Evolutionary conservation across 1,284 basidiomycete species (phyloP), one percentile per base, ranked within the genome.

Genomic region (Pseudozyma thailandica): DNA sequence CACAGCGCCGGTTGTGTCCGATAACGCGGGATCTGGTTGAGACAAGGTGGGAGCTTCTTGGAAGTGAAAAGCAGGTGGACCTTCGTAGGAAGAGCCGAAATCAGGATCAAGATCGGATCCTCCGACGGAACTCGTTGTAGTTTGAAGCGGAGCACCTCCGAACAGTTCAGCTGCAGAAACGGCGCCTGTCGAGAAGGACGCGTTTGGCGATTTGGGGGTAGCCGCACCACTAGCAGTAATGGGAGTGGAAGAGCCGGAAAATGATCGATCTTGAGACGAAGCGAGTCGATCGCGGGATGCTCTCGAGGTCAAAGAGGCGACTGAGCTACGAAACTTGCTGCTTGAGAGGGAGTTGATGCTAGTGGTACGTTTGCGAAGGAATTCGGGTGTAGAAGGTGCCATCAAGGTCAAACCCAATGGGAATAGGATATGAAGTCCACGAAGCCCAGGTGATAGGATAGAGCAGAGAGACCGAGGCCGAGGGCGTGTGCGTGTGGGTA

Each of bases 11-110:
- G 39, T 10, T 13, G 28, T 12, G 6, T 18, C 21, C 6, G 42
- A 27, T 44, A 18, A 15, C 25, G 39, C 30, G 21, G 49, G n/a
- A 50, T 35, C 7, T 10, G 13, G 25, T 26, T n/a, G 15, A n/a
- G 31, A 35, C 2, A 38, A 37, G 30, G 38, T 52, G 20, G 45
- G n/a, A 3, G n/a, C n/a, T n/a, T n/a, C n/a, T n/a, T n/a, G n/a
- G n/a, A 51, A 41, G n/a, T 47, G 44, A 5, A 50, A 16, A 8
- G 46, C 58, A 20, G 44, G 45, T 2, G 65, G 58, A 23, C 65
- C 65, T 45, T 69, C 43, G 65, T 62, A 69, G 21, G 65, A 69
- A 6, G 58, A 54, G 21, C 65, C 65, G 16, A 62, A 62, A 35
- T 69, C 59, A 18, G 51, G 59, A 28, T 62, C 55, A 4, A 41